Conservation (phyloP, 2,329 filamentous ascomycete species). For the Neonectria sp. region DNA sequence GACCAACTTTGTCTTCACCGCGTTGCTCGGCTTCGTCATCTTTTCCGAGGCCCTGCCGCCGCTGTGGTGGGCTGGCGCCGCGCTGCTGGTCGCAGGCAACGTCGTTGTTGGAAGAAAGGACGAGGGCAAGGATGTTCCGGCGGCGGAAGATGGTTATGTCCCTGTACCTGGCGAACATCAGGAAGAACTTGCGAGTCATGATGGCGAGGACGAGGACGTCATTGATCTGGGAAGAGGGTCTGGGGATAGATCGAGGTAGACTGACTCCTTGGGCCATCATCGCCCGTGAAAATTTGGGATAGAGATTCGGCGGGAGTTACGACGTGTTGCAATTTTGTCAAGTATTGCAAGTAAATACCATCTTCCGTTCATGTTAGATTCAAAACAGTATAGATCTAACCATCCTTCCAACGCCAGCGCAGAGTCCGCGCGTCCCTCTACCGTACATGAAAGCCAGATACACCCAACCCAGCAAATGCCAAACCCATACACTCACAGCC, state of each 20-base stretch:
- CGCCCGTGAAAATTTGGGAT: neutral
- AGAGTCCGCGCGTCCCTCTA: conserved; percentile 38
- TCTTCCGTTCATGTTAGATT: conserved; percentile 23
- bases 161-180: conserved; percentile 48
- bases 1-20: conserved; percentile 85
- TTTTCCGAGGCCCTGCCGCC: conserved; percentile 81
- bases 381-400: conserved; percentile 24
- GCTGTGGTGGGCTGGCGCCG: conserved; percentile 83
- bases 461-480: conserved; percentile 8
- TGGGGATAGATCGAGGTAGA: conserved; percentile 38
- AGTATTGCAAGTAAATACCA: neutral
- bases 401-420: conserved; percentile 42
- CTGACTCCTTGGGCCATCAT: neutral
- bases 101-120: conserved; percentile 83
- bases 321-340: neutral
- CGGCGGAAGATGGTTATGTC: conserved; percentile 49
- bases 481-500: conserved; percentile 30
- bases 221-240: conserved; percentile 51
- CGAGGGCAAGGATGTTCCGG: conserved; percentile 56
- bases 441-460: conserved; percentile 23
- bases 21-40: conserved; percentile 77
- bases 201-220: conserved; percentile 53
- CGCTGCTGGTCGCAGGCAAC: conserved; percentile 80
- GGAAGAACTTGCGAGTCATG: conserved; percentile 40
- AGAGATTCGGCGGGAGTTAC: neutral